Conservation (phyloP, 1,284 basidiomycete genomes). For the Puccinia sorghi region DNA sequence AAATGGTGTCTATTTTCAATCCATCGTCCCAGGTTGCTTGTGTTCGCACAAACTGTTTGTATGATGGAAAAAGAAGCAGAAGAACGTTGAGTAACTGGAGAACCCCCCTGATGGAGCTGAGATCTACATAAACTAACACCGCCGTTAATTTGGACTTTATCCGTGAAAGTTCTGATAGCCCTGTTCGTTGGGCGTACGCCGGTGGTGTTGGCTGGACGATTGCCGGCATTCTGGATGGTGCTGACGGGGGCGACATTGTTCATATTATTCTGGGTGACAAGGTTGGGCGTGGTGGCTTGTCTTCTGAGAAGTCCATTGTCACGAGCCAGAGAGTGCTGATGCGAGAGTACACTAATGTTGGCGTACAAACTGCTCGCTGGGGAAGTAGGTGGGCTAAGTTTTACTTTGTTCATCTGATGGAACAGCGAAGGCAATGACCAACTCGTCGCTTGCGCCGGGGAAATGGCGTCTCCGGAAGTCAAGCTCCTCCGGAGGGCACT, state of each 20-base stretch:
- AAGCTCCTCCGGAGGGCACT: background rate
- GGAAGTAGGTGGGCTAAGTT: background rate
- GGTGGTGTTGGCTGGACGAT: background rate
- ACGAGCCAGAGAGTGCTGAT: background rate
- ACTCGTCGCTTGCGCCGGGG: background rate
- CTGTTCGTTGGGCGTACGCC: background rate
- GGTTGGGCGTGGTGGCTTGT: conserved; percentile 5
- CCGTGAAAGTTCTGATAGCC: background rate
- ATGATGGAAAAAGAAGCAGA: background rate
- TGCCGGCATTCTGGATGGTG: background rate
- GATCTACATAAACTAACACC: background rate
- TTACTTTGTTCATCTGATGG: background rate
- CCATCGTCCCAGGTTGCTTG: conserved; percentile 10
- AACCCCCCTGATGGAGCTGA: background rate
- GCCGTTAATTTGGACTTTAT: conserved; percentile 1
- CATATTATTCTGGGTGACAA: background rate
- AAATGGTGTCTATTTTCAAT: conserved; percentile 15
- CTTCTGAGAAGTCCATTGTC: conserved; percentile 2
- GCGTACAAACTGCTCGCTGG: background rate
- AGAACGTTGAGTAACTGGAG: background rate
- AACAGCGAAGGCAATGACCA: background rate
- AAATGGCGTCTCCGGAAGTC: background rate
- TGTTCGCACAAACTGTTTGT: conserved; percentile 4
- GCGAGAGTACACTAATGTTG: background rate
- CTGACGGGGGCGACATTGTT: background rate